A percentile compares a stretch with the other conserved stretches of the same genome.
phyloP scores from a whole-genome alignment of 768 basidiomycete species.

The Auricularia auricula-judae region DNA sequence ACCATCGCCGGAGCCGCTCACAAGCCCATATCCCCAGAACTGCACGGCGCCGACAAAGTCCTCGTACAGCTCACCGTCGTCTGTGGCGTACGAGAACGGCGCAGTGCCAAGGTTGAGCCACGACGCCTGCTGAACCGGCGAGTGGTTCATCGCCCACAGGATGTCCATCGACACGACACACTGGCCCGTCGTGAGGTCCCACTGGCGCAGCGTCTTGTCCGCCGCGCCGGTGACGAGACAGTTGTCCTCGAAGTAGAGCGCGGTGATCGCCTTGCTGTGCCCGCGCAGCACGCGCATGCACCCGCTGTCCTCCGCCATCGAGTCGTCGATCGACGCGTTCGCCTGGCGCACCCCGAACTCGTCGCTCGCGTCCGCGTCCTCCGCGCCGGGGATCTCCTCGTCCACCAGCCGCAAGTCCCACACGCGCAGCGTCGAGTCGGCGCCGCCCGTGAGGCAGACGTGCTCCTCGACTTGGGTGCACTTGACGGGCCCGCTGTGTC shows the following conservation, averaged over 20 bases:
- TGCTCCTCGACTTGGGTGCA: constrained; percentile 88
- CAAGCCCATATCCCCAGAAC: constrained; percentile 97
- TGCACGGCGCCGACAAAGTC: constrained; percentile 97
- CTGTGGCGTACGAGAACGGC: constrained; percentile 46
- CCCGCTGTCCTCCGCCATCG: constrained; percentile 27
- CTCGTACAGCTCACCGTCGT: constrained; percentile 92
- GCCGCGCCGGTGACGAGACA: constrained; percentile 95
- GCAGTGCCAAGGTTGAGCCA: constrained; percentile 76
- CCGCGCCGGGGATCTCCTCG: constrained; percentile 30
- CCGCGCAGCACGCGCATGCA: constrained; percentile 77
- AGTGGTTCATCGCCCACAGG: constrained; percentile 96
- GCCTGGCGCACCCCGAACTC: constrained; percentile 47
- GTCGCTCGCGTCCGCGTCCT: constrained; percentile 35
- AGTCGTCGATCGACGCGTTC: constrained; percentile 38
- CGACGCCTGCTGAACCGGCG: constrained; percentile 27
- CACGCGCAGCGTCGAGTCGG: constrained; percentile 72
- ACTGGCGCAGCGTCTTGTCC: constrained; percentile 96
- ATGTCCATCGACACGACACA: constrained; percentile 99
- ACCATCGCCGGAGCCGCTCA: constrained; percentile 94
- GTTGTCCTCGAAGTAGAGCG: constrained; percentile 91
- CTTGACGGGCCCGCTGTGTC: constrained; percentile 75
- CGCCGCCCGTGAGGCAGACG: constrained; percentile 81
- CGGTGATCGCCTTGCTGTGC: constrained; percentile 85
- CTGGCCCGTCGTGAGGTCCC: constrained; percentile 95
- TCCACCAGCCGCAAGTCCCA: constrained; percentile 89